Percentiles rank a stretch among this genome's conserved stretches.
Evolutionary conservation across 2,329 filamentous ascomycete genomes (phyloP).

Genomic region (Phialophora chinensis): DNA sequence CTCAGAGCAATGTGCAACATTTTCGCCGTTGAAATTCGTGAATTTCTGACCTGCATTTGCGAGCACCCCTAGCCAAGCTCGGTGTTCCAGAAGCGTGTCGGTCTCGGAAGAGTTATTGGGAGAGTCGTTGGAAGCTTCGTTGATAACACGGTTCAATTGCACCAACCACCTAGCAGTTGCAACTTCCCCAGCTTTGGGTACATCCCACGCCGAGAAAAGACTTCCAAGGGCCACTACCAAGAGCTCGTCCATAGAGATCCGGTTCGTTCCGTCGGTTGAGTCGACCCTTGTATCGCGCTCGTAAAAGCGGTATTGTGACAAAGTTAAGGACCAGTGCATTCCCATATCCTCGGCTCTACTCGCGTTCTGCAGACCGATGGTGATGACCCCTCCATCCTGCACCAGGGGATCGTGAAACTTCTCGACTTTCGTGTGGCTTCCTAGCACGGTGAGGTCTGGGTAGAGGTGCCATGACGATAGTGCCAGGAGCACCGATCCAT

Average conservation of each 20-base stretch:
- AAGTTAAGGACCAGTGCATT: constrained; percentile 41
- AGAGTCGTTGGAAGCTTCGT: not conserved
- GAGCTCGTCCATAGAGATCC: constrained; percentile 33
- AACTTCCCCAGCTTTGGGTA: constrained; percentile 1
- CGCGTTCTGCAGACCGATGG: constrained; percentile 37
- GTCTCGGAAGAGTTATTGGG: not conserved
- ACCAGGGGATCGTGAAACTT: constrained; percentile 37
- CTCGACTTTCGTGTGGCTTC: constrained; percentile 48
- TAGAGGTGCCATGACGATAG: constrained; percentile 48
- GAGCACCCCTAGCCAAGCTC: not conserved
- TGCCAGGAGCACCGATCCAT: constrained; percentile 42
- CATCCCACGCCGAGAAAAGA: constrained; percentile 13
- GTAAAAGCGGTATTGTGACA: constrained; percentile 41
- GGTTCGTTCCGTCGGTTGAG: constrained; percentile 2
- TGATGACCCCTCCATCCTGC: constrained; percentile 29
- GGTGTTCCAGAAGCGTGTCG: not conserved
- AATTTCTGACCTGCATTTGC: constrained; percentile 4
- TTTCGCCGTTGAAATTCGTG: not conserved
- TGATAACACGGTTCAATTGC: not conserved
- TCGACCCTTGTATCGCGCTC: constrained; percentile 34
- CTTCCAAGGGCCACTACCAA: constrained; percentile 14
- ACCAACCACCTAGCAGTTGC: constrained; percentile 3
- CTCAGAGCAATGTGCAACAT: not conserved
- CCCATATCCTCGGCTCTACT: constrained; percentile 18
- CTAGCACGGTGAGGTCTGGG: constrained; percentile 61